Evolutionary conservation across 345 rosid genomes (phyloP), one percentile per base, ranked within the genome.

Genomic region (Populus alba): DNA sequence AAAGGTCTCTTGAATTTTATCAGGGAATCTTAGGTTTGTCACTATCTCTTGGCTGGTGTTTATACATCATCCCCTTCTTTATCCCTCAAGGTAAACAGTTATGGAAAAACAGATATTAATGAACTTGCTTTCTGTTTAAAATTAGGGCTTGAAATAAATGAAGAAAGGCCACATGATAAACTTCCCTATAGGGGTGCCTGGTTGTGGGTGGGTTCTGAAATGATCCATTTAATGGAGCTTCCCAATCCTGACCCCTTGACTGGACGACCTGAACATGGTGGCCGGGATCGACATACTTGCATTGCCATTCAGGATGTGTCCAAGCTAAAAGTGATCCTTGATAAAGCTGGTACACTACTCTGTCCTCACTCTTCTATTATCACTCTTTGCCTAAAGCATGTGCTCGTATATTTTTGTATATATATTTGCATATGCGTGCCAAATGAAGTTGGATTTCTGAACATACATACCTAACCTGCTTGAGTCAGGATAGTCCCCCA

Each of bases 211-310:
- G 99, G 99, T 68, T 84, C 98, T 55, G 98, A 94, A 88, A 95
- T 93, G 98, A 95, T 95, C 81, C 99, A 95, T 83, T 80, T 95
- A n/a, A 95, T 95, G 99, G 99, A 95, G 86, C 99, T 93, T 72
- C 95, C 98, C 16, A 93, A 93, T 86, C 98, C 99, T 1, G 98
- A 95, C 83, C 99, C 99, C 0, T 88, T 93, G 82, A 86, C 87
- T 0, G 99, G 99, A 85, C 87, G 99, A 74, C 94, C 99, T 0
- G 88, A 88, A 71, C 99, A 95, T 10, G 99, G 99, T 15, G 98
- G 99, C 61, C 87, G 98, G 16, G 99, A 95, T 74, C 92, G 98
- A 41, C 99, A 95, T 23, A 90, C 98, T 37, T 95, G 99, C 79
- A 87, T 95, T 23, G 91, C 97, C 35, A 89, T 95, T 68, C 88